Percentiles rank a stretch among this genome's conserved stretches.
These are phyloP conservation scores for Lumnitzera littorea DNA, from an alignment of 345 rosid genomes.

Conservation along the genomic window DNA sequence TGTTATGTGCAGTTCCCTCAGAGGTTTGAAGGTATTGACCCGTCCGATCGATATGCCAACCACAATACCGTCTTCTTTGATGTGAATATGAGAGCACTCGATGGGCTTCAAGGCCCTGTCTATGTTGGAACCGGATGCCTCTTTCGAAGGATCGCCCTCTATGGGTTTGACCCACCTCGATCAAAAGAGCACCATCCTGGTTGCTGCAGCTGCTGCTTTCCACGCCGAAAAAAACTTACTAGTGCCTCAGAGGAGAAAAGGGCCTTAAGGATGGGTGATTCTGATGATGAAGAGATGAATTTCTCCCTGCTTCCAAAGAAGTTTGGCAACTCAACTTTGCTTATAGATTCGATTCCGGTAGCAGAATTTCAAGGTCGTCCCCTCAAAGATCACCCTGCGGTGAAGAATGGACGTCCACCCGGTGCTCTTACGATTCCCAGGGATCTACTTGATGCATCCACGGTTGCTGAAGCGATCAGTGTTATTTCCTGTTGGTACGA, in stretches of 20 bases:
- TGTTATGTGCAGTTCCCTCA: slow-evolving; percentile 98
- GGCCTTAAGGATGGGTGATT: slow-evolving; percentile 84
- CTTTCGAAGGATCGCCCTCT: slow-evolving; percentile 84
- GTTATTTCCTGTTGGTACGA: slow-evolving; percentile 99
- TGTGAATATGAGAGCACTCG: slow-evolving; percentile 98
- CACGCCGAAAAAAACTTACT: slow-evolving; percentile 42
- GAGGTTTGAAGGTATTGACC: slow-evolving; percentile 97
- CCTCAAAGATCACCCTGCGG: slow-evolving; percentile 93
- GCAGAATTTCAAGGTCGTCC: slow-evolving; percentile 98
- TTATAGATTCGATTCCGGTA: slow-evolving; percentile 80
- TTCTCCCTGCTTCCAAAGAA: slow-evolving; percentile 65
- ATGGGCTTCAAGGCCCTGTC: slow-evolving; percentile 97
- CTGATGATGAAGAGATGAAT: slow-evolving; percentile 80
- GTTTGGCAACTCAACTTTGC: slow-evolving; percentile 82
- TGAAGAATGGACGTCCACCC: slow-evolving; percentile 88
- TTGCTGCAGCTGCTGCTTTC: slow-evolving; percentile 68
- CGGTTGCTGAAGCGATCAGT: slow-evolving; percentile 95
- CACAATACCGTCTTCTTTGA: slow-evolving; percentile 98
- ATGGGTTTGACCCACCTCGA: slow-evolving; percentile 91
- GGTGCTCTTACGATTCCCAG: slow-evolving; percentile 92
- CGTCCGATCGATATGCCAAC: slow-evolving; percentile 96
- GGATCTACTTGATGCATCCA: slow-evolving; percentile 87
- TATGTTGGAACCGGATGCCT: slow-evolving; percentile 98
- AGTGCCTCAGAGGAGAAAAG: slow-evolving; percentile 60
- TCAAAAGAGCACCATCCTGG: slow-evolving; percentile 57